Base-by-base conservation (phyloP, 805 yeast genomes). In the Lachancea dasiensis region DNA sequence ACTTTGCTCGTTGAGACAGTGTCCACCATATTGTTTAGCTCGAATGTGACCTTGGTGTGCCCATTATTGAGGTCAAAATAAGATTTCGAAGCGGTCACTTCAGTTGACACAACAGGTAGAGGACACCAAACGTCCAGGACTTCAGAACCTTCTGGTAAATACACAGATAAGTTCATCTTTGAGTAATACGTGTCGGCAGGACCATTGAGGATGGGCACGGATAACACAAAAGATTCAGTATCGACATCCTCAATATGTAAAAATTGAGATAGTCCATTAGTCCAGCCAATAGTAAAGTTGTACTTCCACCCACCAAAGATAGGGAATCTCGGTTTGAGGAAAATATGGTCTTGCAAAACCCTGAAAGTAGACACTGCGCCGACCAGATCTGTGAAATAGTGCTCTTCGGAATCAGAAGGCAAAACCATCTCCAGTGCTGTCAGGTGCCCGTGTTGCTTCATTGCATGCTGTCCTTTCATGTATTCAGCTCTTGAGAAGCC, bases 221-320 rank as follows among this genome's bases (percentile, higher is more conserved):
- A 71, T 22, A 83, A 63, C 9, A 82, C 55, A 55, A 75, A 85
- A 10, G 67, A 60, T 41, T 74, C 78, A 13, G 63, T 63, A 8
- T 65, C 64, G 15, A 48, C 52, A 19, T 48, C 43, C 13, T 68
- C 49, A 27, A 58, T 51, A 49, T 64, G 77, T 36, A 84, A 67
- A 48, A 71, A 79, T 31, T 74, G 63, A 11, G 64, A 52, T 28
- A 89, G 62, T 15, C 69, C 64, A 46, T 77, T 73, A 34, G 80
- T 75, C 95, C 95, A 92, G n/a, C 97, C 97, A 49, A 90, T 62
- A 16, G 97, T 92, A 69, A 86, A 92, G 64, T 90, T 86, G 64
- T 86, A 90, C 52, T 79, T 73, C 98, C 98, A 92, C 29, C 89
- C 94, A 34, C 98, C 98, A 62, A 86, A 84, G 5, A 92, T 59